These are phyloP conservation scores for Lachnellula arida DNA, from an alignment of 2,329 filamentous ascomycete genomes.

Conservation along the genomic window DNA sequence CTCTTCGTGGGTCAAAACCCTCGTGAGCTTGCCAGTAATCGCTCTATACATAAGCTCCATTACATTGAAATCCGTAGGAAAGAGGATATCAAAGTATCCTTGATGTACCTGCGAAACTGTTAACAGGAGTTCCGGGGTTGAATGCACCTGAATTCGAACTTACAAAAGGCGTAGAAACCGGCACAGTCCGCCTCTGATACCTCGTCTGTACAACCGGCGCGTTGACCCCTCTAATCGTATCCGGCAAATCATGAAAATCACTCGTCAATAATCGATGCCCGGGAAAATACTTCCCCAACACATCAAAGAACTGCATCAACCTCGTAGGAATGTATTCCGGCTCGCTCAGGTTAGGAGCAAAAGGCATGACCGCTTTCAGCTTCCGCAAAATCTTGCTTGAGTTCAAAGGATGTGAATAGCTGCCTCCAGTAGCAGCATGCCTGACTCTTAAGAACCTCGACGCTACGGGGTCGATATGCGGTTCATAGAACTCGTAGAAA, in stretches of 20 bases:
- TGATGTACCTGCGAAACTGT: slow-evolving; percentile 71
- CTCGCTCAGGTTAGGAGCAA: slow-evolving; percentile 68
- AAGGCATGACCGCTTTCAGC: slow-evolving; percentile 60
- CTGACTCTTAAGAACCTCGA: slow-evolving; percentile 80
- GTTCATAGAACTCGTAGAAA: slow-evolving; percentile 91
- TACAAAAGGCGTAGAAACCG: slow-evolving; percentile 86
- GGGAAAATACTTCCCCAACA: slow-evolving; percentile 83
- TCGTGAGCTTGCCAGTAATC: slow-evolving; percentile 86
- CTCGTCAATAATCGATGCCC: slow-evolving; percentile 82
- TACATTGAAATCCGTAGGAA: slow-evolving; percentile 90
- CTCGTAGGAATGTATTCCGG: slow-evolving; percentile 94
- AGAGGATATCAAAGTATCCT: slow-evolving; percentile 98
- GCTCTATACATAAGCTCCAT: slow-evolving; percentile 90
- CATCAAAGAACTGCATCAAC: slow-evolving; percentile 94
- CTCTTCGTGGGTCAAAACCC: slow-evolving; percentile 80
- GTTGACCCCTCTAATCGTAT: slow-evolving; percentile 79
- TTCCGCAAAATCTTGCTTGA: slow-evolving; percentile 52
- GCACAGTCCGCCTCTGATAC: slow-evolving; percentile 80
- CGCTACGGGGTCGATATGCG: slow-evolving; percentile 74
- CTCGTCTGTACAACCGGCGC: slow-evolving; percentile 95
- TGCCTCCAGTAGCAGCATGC: slow-evolving; percentile 64
- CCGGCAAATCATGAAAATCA: slow-evolving; percentile 84
- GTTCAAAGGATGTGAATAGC: slow-evolving; percentile 57
- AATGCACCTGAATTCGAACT: slow-evolving; percentile 31
- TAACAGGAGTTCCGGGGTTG: neutral